Base-by-base conservation (phyloP, 2,329 filamentous ascomycete species). In the Colletotrichum magnum region DNA sequence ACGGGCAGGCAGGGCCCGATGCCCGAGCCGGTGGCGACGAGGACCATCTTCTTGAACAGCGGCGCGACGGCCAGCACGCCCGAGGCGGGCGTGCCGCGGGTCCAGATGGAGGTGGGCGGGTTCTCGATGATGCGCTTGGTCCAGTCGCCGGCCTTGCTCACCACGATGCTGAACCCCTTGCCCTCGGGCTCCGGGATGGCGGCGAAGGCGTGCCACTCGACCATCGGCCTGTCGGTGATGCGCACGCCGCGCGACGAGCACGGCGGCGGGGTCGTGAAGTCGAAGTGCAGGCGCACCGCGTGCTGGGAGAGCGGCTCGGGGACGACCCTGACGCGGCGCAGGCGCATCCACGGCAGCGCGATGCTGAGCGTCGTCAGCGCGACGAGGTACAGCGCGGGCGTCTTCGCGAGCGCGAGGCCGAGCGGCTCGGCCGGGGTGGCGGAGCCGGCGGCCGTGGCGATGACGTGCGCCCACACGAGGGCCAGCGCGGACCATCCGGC, bases 81-180 rank as follows among this genome's bases (percentile, higher is more conserved):
- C 64, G 87, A 89, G 2, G 89, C 86, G 0, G 92, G 90, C 0
- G 90, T 84, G 16, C 92, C 92, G 53, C 91, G 88, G 6, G 91
- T 88, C 90, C 90, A 94, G 58, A 94, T 79, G 51, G 86, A 80
- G 0, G 81, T 85, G 1, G 91, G 91, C 3, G 89, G 88, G 57
- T 86, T 83, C 57, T 85, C 80, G 78, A 94, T 93, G 65, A 88
- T 86, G 36, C 84, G 81, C 36, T 82, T 82, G 1, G 92, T 94
- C 92, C 92, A 94, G 80, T 94, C 92, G 21, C 92, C 92, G 4
- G 91, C 92, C 72, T 90, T 91, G 62, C 91, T 93, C 21, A 94
- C 85, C 39, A 94, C 82, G 41, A 92, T 83, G 0, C 90, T 93
- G 80, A 92, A 93, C n/a, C 88, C 90, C 62, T 82, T 76, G 18